Base-by-base conservation (phyloP, 2,329 filamentous ascomycete genomes). In the Aspergillus sp. region DNA sequence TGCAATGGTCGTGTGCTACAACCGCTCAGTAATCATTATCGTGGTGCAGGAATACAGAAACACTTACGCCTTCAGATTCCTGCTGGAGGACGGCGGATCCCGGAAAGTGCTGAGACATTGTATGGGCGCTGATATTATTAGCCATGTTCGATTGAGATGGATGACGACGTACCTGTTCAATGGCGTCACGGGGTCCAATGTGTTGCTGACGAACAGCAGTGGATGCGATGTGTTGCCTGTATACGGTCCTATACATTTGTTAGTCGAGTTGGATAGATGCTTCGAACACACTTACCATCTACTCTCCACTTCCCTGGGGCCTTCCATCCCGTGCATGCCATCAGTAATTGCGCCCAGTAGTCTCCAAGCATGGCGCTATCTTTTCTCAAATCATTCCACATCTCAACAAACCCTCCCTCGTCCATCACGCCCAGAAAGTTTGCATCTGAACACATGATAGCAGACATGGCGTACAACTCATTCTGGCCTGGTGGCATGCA, bases 171-270 rank as follows among this genome's bases (percentile, higher is more conserved):
- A 63, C 61, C 53, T 66, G 13, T 50, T 46, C 38, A 82, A 59
- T 3, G 79, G 79, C 0, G 79, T 83, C 1, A 83, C 76, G 0
- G 81, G 81, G 44, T 83, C 80, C 10, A 75, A 68, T 0, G 73
- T 76, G 53, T 78, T 82, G 31, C 73, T 75, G 9, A 82, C 62
- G 54, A 81, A 77, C 6, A 83, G 67, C 29, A 83, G 65, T 0
- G 80, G 80, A 49, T 77, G 71, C 5, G 70, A 59, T 1, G 64
- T 64, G n/a, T 56, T 51, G 27, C 57, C 59, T 34, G 56, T 58
- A 34, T 54, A 53, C 13, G 60, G 58, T 6, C 52, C 58, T 63
- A 10, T 37, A 5, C 19, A 31, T 19, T 29, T 12, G 7, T 27
- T 37, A 11, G 11, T 19, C 2, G 19, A 19, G 19, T 19, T 11